Percentiles rank a stretch among this genome's conserved stretches.
Conservation (phyloP, 441 rosid genomes). For the Lagerstroemia fauriei region DNA sequence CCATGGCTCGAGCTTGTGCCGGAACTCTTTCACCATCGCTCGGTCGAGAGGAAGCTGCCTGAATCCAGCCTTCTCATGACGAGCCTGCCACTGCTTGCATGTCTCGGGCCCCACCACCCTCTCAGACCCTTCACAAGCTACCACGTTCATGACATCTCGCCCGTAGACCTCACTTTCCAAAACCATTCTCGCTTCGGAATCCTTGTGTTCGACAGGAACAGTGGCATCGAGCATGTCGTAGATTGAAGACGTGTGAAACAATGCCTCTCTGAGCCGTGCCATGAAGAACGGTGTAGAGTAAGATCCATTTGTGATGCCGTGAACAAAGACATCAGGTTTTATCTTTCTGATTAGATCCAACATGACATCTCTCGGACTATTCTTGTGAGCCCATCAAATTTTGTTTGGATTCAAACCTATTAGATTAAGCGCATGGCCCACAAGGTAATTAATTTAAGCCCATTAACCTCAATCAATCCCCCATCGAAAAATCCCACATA, state of each 20-base stretch:
- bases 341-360: slow-evolving; percentile 24
- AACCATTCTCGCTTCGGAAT: slow-evolving; percentile 12
- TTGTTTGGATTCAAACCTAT: too few species aligned
- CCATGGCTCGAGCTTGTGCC: background rate
- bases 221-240: slow-evolving; percentile 24
- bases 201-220: slow-evolving; percentile 3
- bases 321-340: slow-evolving; percentile 21
- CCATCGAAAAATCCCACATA: too few species aligned
- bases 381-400: too few species aligned
- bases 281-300: slow-evolving; percentile 25
- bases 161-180: slow-evolving; percentile 16
- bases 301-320: slow-evolving; percentile 11
- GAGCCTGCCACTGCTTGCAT: background rate
- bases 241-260: slow-evolving; percentile 25
- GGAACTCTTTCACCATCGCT: background rate
- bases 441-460: too few species aligned
- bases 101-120: slow-evolving; percentile 24
- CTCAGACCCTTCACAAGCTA: slow-evolving; percentile 15
- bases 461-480: too few species aligned
- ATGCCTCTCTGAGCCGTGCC: slow-evolving; percentile 27
- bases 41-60: slow-evolving; percentile 23
- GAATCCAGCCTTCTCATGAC: slow-evolving; percentile 8
- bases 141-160: slow-evolving; percentile 5
- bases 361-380: slow-evolving; percentile 22
- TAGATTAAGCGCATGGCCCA: too few species aligned